phyloP scores from a whole-genome alignment of 2,329 filamentous ascomycete genomes.

The Amauroascus niger region DNA sequence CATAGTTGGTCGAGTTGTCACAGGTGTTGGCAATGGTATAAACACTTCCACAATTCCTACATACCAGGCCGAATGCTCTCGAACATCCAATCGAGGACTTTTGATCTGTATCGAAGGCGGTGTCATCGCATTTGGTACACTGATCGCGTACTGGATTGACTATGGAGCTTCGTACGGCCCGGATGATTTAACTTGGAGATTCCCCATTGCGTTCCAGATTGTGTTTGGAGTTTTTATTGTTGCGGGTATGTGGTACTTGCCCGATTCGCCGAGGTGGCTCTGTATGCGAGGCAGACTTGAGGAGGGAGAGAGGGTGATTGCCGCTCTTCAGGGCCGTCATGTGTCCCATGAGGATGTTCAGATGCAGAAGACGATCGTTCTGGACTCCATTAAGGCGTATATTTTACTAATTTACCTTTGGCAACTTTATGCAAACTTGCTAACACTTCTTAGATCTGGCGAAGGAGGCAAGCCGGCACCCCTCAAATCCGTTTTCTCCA shows the following conservation, averaged over 20 bases:
- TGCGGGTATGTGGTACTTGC: constrained; percentile 28
- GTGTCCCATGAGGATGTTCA: constrained; percentile 50
- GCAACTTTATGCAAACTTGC: not conserved
- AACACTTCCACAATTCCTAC: constrained; percentile 43
- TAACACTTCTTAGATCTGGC: constrained; percentile 42
- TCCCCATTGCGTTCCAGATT: constrained; percentile 42
- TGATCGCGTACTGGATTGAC: constrained; percentile 40
- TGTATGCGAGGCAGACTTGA: constrained; percentile 27
- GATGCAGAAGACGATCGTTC: constrained; percentile 36
- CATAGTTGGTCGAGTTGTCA: constrained; percentile 40
- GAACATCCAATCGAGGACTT: constrained; percentile 46
- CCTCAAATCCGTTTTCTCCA: constrained; percentile 41
- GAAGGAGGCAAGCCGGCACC: constrained; percentile 36
- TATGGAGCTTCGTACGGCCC: constrained; percentile 27
- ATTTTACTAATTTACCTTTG: not conserved
- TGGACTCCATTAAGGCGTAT: constrained; percentile 38
- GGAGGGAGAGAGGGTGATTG: constrained; percentile 39
- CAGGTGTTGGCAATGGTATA: constrained; percentile 43
- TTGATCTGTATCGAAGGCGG: constrained; percentile 48
- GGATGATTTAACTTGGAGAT: constrained; percentile 33
- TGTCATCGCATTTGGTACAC: constrained; percentile 37
- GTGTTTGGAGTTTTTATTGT: constrained; percentile 38
- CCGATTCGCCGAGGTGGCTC: constrained; percentile 30
- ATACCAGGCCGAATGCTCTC: constrained; percentile 41
- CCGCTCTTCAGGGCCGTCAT: constrained; percentile 35